Evolutionary conservation across 257 asterid genomes (phyloP), one percentile per base, ranked within the genome.

Genomic region (Solanum sitiens): DNA sequence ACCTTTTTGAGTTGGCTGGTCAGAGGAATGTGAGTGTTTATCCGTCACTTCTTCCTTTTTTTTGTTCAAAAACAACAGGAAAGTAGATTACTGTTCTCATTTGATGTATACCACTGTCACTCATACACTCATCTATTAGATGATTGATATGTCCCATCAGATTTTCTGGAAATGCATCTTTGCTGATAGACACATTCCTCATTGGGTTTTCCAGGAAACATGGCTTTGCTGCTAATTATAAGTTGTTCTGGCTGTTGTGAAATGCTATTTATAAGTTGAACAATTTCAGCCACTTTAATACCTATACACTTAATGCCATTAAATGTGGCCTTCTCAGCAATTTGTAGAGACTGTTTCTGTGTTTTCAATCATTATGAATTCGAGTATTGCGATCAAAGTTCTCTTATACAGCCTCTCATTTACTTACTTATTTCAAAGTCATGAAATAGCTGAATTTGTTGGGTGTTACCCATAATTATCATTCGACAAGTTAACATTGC

Each of bases 1-100:
- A 92, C 91, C 88, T 95, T 91, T 88, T 95, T 72, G 98, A 96
- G 96, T 89, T 97, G 71, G 87, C 88, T 70, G 99, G 99, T 88
- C 94, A 93, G 76, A 93, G 83, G 61, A 92, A 89, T 72, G 99
- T 97, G 91, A 95, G 99, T 86, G 39, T 86, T 84, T 42, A 42
- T 56, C 80, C 3, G 30, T 32, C 18, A 47, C 67, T 3, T 80
- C 7, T 80, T 80, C 68, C 85, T 15, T 79, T 14, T 30, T 77
- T 23, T 45, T 27, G 37, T 25, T 40, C 25, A 77, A 44, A 72
- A 25, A 44, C 84, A 44, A 44, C 9, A 35, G 83, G 25, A 79
- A 79, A 79, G 23, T 45, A 44, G 65, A 25, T 79, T 79, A 27
- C 5, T 9, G 37, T 16, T 20, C 14, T 45, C 84, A 44, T 77